Conservation (phyloP, 257 asterid genomes). For the Nicotiana sylvestris region DNA sequence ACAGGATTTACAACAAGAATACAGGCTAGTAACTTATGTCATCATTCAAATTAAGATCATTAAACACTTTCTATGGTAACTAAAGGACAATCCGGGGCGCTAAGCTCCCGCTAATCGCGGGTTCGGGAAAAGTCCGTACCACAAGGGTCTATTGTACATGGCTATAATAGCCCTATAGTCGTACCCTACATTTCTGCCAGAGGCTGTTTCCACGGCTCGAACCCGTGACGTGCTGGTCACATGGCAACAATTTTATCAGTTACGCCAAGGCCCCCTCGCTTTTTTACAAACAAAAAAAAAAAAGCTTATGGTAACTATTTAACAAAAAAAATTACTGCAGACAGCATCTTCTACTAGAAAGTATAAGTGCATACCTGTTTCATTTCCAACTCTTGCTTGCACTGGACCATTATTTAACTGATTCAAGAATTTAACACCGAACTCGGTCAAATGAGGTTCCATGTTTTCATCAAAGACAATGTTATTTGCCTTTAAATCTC, state of each 20-base stretch:
- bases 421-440: conserved; percentile 50
- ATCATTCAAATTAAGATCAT: conserved; percentile 2
- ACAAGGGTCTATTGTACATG: no score
- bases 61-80: neutral
- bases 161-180: no score
- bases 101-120: no score
- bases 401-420: conserved; percentile 24
- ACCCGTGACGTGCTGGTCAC: no score
- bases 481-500: conserved; percentile 59
- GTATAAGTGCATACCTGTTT: conserved; percentile 44
- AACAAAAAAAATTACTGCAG: neutral
- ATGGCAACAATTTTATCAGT: no score
- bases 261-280: no score
- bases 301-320: no score
- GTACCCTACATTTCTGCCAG: no score
- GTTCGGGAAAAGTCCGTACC: no score
- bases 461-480: conserved; percentile 73
- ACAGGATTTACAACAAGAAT: neutral
- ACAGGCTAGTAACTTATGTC: neutral
- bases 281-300: no score
- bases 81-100: no score
- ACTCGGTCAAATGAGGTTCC: conserved; percentile 84
- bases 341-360: neutral
- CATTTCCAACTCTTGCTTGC: conserved; percentile 27
- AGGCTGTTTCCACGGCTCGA: no score